Evolutionary conservation across 2,329 filamentous ascomycete species (phyloP), one percentile per base, ranked within the genome.

Genomic region (Aureobasidium sp.): DNA sequence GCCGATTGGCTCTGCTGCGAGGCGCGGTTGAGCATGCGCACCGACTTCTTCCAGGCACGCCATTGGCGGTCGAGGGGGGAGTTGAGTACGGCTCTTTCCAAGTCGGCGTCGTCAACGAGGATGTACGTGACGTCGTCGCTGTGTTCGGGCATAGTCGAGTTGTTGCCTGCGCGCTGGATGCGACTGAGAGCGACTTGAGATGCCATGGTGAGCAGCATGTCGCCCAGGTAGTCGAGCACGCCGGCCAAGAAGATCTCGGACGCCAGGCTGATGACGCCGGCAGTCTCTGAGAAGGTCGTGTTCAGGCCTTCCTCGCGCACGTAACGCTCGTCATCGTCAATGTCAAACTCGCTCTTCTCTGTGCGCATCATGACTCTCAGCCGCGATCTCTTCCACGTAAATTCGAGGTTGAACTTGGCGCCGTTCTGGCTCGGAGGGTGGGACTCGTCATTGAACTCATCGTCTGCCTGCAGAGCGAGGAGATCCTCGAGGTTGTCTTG

Each of bases 281-380:
- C 65, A n/a, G 66, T 67, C 21, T 70, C 67, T 9, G 78, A 76
- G 53, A 84, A 83, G 37, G 82, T 74, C 37, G 81, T 77, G 62
- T 86, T 84, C 11, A 93, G 79, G 42, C 89, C 83, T 61, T 94
- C 90, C 67, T 90, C 85, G 65, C 91, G 85, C 70, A 95, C 88
- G 69, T 90, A 90, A 54, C 86, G 84, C 69, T 96, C 93, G 73
- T 97, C 94, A 65, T 99, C 94, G 66, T 97, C 92, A 75, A 99
- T 94, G 73, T 99, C 95, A 81, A 99, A 86, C 70, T 99, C 93
- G 46, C 94, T 94, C 7, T 99, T 79, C 9, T 94, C 92, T 9
- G 92, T 97, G 72, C 97, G 97, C 23, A 99, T 93, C 94, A 99
- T 99, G 73, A 94, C 96, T 63, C 94, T 85, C 68, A 99, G 77